Evolutionary conservation across 2,329 filamentous ascomycete species (phyloP).

Genomic region (Diaporthe sp.): DNA sequence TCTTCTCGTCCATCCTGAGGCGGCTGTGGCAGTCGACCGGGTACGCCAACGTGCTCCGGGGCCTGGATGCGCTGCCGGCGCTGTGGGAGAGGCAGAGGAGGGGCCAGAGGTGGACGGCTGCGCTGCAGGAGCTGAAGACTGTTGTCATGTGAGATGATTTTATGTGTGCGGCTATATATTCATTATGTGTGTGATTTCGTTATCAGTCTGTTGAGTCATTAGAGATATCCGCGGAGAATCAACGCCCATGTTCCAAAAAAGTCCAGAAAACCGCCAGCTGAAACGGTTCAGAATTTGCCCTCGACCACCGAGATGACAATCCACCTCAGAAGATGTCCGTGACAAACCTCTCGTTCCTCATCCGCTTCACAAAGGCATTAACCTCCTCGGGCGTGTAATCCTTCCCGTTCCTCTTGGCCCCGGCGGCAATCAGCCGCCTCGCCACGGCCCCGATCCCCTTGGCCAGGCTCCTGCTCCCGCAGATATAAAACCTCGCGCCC

Average conservation of each 20-base stretch:
- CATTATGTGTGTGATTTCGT: background rate
- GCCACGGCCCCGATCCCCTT: constrained; percentile 56
- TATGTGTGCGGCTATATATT: background rate
- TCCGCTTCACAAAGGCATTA: constrained; percentile 62
- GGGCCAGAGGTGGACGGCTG: constrained; percentile 35
- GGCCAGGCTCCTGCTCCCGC: constrained; percentile 65
- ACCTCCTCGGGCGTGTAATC: constrained; percentile 47
- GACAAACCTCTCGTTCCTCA: constrained; percentile 69
- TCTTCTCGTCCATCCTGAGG: constrained; percentile 33
- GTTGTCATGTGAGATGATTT: constrained; percentile 31
- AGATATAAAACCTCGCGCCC: constrained; percentile 71
- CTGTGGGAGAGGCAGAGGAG: constrained; percentile 35
- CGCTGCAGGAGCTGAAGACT: constrained; percentile 35
- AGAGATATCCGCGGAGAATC: constrained; percentile 2
- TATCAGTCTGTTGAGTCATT: background rate
- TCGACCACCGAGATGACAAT: background rate
- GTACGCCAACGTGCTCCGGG: constrained; percentile 34
- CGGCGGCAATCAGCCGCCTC: constrained; percentile 53
- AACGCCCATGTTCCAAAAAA: background rate
- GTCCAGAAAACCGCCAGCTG: background rate
- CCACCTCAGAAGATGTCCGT: constrained; percentile 67
- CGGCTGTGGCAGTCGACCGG: constrained; percentile 37
- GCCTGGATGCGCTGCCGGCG: constrained; percentile 26
- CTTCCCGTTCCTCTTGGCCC: constrained; percentile 48
- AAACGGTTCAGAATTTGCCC: no score